Conservation (phyloP, 768 basidiomycete genomes). For the Serendipita vermifera region DNA sequence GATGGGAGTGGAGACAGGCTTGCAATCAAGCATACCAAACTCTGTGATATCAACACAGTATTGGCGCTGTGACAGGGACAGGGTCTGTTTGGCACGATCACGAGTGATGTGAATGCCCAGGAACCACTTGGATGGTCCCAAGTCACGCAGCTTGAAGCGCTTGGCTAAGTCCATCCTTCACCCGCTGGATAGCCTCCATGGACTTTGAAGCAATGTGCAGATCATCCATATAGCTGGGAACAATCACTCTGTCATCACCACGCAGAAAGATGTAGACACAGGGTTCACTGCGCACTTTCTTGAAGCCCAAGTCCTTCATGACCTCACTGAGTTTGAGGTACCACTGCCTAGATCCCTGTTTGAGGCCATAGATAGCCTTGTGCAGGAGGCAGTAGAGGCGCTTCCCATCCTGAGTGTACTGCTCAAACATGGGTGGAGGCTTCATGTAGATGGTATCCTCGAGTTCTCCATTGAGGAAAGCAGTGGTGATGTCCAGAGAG, state of each 20-base stretch:
- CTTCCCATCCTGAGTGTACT: neutral
- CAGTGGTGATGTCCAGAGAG: constrained; percentile 17
- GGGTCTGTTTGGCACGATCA: neutral
- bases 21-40: neutral
- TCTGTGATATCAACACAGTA: neutral
- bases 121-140: constrained; percentile 14
- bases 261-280: constrained; percentile 13
- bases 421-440: constrained; percentile 8
- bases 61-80: constrained; percentile 6
- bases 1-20: constrained; percentile 9
- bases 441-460: constrained; percentile 17
- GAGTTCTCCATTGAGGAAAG: constrained; percentile 19
- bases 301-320: constrained; percentile 12
- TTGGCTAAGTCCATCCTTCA: neutral
- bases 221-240: neutral
- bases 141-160: constrained; percentile 12
- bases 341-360: constrained; percentile 30
- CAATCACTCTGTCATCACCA: neutral
- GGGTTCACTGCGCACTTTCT: neutral
- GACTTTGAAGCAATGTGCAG: neutral
- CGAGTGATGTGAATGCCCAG: constrained; percentile 7
- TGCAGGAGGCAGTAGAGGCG: constrained; percentile 15
- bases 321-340: constrained; percentile 19
- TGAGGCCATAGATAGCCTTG: constrained; percentile 33
- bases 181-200: neutral